These are phyloP conservation scores for Cymbopogon flexuosus DNA, from an alignment of 202 grass and related monocot species.

Conservation along the genomic window DNA sequence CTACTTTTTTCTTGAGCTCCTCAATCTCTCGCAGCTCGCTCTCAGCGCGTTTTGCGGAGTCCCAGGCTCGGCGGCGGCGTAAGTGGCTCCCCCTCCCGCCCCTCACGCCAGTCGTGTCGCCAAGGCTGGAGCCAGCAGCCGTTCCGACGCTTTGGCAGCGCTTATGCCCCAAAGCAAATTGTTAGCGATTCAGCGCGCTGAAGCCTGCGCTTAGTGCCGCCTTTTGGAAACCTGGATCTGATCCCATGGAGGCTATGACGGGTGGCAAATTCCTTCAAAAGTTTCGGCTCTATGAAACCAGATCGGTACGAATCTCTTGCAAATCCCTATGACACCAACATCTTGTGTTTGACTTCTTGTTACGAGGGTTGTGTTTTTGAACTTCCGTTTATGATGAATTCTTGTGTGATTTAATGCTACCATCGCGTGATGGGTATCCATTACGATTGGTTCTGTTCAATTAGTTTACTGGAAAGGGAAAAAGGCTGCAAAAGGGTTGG, in stretches of 20 bases:
- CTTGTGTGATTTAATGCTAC: constrained; percentile 33
- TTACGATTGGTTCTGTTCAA: constrained; percentile 24
- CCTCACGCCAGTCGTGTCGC: no score
- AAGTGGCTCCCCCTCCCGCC: no score
- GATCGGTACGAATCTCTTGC: constrained; percentile 62
- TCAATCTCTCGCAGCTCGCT: no score
- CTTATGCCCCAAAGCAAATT: no score
- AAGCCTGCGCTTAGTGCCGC: no score
- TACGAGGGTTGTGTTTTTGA: background rate
- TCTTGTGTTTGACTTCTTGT: constrained; percentile 2
- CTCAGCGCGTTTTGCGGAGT: no score
- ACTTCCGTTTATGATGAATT: constrained; percentile 9
- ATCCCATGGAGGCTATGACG: constrained; percentile 46
- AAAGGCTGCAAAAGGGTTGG: constrained; percentile 42
- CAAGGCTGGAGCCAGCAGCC: no score
- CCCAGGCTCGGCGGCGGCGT: no score
- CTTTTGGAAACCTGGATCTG: background rate
- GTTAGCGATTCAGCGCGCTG: no score
- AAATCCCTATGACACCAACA: constrained; percentile 21
- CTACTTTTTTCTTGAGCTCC: no score
- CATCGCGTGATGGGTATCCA: constrained; percentile 5
- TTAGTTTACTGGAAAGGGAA: constrained; percentile 13
- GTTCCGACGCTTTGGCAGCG: no score
- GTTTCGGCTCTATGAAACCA: constrained; percentile 90
- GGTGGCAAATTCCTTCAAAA: constrained; percentile 68